Percentiles rank a stretch among this genome's conserved stretches.
phyloP scores from a whole-genome alignment of 2,329 filamentous ascomycete species.

The Nothopassalora personata region DNA sequence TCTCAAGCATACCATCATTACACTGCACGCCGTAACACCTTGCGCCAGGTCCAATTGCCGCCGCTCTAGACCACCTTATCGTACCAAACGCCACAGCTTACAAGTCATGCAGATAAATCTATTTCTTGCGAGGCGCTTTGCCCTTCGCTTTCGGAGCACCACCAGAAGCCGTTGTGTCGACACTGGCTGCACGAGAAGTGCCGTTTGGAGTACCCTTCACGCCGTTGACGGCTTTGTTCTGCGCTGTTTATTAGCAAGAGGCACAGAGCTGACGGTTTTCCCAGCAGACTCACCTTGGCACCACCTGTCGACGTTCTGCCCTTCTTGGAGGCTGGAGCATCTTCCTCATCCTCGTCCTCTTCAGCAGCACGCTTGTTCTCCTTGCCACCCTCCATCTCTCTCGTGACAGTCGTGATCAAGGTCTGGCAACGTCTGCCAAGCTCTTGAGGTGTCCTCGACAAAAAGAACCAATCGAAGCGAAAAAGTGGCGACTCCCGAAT shows the following conservation, averaged over 20 bases:
- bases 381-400: constrained; percentile 72
- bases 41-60: not conserved
- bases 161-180: constrained; percentile 66
- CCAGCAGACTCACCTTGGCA: constrained; percentile 60
- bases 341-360: constrained; percentile 76
- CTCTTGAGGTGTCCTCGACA: constrained; percentile 88
- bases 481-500: constrained; percentile 92
- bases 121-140: constrained; percentile 36
- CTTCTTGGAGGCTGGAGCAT: constrained; percentile 81
- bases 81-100: not conserved
- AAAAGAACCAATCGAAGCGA: constrained; percentile 99
- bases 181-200: constrained; percentile 81
- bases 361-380: constrained; percentile 69
- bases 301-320: constrained; percentile 61
- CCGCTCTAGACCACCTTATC: not conserved
- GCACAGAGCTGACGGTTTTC: too few relatives aligned
- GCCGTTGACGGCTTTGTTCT: constrained; percentile 92
- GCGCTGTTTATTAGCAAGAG: constrained; percentile 15
- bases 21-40: not conserved
- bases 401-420: constrained; percentile 84
- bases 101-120: not conserved
- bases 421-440: constrained; percentile 90
- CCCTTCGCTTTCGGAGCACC: constrained; percentile 39
- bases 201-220: constrained; percentile 75
- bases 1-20: not conserved